phyloP scores from a whole-genome alignment of 306 rosid species.

The Lotus japonicus region DNA sequence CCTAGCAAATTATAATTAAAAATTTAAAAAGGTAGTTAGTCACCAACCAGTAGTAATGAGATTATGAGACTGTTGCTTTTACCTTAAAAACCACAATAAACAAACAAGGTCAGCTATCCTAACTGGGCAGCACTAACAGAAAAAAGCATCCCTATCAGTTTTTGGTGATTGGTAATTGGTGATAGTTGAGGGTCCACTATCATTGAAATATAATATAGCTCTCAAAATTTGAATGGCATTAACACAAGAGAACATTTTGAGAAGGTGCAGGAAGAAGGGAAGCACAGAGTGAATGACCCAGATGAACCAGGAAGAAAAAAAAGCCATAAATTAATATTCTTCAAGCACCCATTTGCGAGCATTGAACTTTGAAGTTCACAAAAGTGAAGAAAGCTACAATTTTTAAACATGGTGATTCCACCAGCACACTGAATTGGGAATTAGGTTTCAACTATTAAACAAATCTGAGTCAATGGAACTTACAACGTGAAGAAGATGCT shows the following conservation, averaged over 20 bases:
- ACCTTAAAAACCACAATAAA: neutral
- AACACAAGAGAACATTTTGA: neutral
- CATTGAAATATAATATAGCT: neutral
- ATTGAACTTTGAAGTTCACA: neutral
- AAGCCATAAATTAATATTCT: constrained; percentile 9
- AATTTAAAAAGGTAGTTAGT: neutral
- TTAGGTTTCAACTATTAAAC: constrained; percentile 10
- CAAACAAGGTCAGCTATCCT: neutral
- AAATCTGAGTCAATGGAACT: constrained; percentile 23
- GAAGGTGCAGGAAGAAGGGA: constrained; percentile 8
- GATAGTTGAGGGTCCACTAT: constrained; percentile 9
- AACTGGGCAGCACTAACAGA: constrained; percentile 8
- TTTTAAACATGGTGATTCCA: constrained; percentile 8
- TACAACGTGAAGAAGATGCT: constrained; percentile 16
- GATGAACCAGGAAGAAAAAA: neutral
- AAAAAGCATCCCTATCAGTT: constrained; percentile 7
- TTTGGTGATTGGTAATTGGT: constrained; percentile 6
- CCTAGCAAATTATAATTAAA: neutral
- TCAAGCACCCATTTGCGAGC: constrained; percentile 4
- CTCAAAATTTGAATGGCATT: constrained; percentile 3
- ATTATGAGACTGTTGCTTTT: neutral
- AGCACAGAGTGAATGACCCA: constrained; percentile 1
- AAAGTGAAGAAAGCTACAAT: constrained; percentile 13
- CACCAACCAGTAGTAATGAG: neutral
- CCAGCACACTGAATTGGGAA: constrained; percentile 14